Percentiles rank a stretch among this genome's conserved stretches.
These are phyloP conservation scores for Eutrema heterophyllum DNA, from an alignment of 345 rosid genomes.

Conservation along the genomic window DNA sequence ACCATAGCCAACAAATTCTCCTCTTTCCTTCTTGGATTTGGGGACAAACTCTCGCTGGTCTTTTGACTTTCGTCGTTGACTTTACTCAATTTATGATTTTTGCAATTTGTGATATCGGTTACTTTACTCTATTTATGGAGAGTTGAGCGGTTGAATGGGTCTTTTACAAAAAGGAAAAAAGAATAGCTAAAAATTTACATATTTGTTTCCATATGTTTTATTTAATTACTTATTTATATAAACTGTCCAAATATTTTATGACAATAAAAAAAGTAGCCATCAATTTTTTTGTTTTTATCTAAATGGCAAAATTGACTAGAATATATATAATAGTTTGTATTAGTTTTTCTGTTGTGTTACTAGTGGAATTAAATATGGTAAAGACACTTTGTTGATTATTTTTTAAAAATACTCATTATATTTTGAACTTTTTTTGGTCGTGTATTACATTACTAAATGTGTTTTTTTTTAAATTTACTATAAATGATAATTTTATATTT, in stretches of 20 bases:
- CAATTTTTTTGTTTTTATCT: neutral
- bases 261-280: neutral
- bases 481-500: no score
- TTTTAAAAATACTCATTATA: no score
- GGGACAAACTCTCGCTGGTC: neutral
- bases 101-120: neutral
- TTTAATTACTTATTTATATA: neutral
- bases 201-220: neutral
- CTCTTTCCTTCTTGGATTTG: neutral
- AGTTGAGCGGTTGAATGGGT: neutral
- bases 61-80: neutral
- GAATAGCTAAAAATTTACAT: neutral
- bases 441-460: no score
- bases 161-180: neutral
- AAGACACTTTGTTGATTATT: no score
- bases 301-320: no score
- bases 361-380: no score
- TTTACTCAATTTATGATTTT: neutral
- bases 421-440: no score
- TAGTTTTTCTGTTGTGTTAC: neutral
- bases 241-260: neutral
- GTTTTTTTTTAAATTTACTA: no score
- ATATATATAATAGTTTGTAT: no score
- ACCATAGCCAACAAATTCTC: conserved; percentile 37
- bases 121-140: neutral